These are phyloP conservation scores for Podochytrium sp. DNA, from an alignment of 192 early-diverging fungal genomes.

Conservation along the genomic window DNA sequence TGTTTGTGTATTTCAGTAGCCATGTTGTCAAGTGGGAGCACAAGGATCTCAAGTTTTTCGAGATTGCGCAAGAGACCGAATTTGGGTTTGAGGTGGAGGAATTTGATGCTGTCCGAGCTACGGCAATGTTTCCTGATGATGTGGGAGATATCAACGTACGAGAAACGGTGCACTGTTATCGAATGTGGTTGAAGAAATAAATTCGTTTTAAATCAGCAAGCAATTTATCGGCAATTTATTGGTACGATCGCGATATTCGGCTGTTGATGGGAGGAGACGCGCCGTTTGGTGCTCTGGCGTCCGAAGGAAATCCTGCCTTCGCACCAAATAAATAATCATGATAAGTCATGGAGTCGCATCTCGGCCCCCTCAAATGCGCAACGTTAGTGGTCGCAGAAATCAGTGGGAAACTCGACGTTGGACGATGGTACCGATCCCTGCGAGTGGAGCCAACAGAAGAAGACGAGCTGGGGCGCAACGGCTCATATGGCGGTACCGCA, in stretches of 20 bases:
- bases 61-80: slow-evolving; percentile 59
- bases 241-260: no score
- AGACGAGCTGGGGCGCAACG: no score
- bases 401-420: neutral
- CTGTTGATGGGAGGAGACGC: neutral
- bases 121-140: slow-evolving; percentile 89
- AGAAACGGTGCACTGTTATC: slow-evolving; percentile 83
- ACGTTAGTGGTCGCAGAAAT: neutral
- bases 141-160: slow-evolving; percentile 76
- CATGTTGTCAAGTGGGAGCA: slow-evolving; percentile 85
- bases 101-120: slow-evolving; percentile 68
- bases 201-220: neutral
- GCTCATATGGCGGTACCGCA: no score
- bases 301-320: neutral
- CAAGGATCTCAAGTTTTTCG: slow-evolving; percentile 84
- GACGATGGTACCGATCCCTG: neutral
- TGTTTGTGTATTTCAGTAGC: slow-evolving; percentile 79
- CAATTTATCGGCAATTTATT: no score
- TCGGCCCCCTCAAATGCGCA: neutral
- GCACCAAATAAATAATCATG: neutral
- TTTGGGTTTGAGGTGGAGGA: slow-evolving; percentile 73
- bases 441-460: no score
- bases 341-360: neutral
- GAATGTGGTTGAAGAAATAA: slow-evolving; percentile 40
- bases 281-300: neutral